A percentile compares a stretch with the other conserved stretches of the same genome.
Conservation (phyloP, 73 alveolate genomes). For the Durusdinium trenchii region DNA sequence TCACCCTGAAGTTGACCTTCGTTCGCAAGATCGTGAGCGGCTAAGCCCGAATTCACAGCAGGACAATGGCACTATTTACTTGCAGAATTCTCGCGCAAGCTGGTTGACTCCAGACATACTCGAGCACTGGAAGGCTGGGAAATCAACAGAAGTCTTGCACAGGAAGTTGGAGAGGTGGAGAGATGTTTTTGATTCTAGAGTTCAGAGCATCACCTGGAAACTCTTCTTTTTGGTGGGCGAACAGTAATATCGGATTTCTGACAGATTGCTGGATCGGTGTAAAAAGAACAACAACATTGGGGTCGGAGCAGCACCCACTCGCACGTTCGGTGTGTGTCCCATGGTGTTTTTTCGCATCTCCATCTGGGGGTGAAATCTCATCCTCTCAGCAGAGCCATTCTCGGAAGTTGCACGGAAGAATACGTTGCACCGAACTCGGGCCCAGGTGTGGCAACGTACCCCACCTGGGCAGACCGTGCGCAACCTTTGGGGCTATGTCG, state of each 20-base stretch:
- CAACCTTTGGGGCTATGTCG: slow-evolving; percentile 57
- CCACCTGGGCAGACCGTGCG: slow-evolving; percentile 69
- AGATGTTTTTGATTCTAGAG: background rate
- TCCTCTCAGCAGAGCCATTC: too few species aligned
- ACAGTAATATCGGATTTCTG: too few species aligned
- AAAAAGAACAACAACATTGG: too few species aligned
- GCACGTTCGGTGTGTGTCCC: too few species aligned
- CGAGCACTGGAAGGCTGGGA: slow-evolving; percentile 66
- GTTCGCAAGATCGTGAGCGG: background rate
- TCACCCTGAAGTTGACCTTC: background rate
- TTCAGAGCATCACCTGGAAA: background rate
- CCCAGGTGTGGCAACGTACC: slow-evolving; percentile 87
- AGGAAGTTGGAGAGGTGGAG: background rate
- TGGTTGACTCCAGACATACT: slow-evolving; percentile 23
- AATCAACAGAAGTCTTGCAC: background rate
- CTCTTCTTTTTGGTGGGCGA: too few species aligned
- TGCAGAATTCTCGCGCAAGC: slow-evolving; percentile 1
- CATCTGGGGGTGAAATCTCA: too few species aligned
- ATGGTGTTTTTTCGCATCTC: too few species aligned
- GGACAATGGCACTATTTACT: background rate
- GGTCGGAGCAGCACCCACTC: too few species aligned
- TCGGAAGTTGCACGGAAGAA: too few species aligned
- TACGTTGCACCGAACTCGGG: background rate
- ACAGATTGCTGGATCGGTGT: too few species aligned
- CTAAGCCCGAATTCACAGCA: background rate